Evolutionary conservation across 208 protist genomes (phyloP), one percentile per base, ranked within the genome.

Genomic region (Acanthamoeba sp.): DNA sequence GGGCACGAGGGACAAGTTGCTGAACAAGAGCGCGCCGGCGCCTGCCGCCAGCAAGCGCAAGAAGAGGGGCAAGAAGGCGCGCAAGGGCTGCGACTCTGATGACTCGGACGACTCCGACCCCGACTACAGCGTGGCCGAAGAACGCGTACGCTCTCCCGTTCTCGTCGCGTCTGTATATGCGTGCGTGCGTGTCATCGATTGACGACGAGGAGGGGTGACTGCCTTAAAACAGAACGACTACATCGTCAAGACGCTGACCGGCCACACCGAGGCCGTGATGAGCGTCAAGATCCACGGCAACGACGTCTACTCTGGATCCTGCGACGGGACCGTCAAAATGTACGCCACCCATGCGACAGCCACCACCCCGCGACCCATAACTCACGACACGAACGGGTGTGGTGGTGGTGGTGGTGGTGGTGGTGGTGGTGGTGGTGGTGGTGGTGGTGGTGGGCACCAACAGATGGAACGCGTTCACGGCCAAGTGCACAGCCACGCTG

Each of bases 261-360:
- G 80, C 40, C 80, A 88, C 50, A 52, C 40, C 2, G 80, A 88
- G 38, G 80, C 48, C 1, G 80, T 88, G 50, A 29, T 88, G 48
- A 48, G 80, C 36, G 80, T 88, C 42, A 88, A 88, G 50, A 32
- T 62, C 36, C 50, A 62, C 27, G 80, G 29, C 38, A 88, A 88
- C 48, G 27, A 22, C n/a, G 80, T 88, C 24, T 62, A 40, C 80
- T 64, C 48, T 4, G 80, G 80, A 4, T 88, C 80, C n/a, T 88
- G 80, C 48, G 80, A 88, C n/a, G 80, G 80, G 45, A 59, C 80
- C 48, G 22, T 88, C 32, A 88, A 88, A 62, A 27, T 88, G 80
- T 88, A 88, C 40, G 59, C 3, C 50, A 29, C 64, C 18, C 69
- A 22, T 27, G 7, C 2, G 4, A 4, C 22, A 6, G 6, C 2